These are phyloP conservation scores for Gastroboletus turbinatus DNA, from an alignment of 1,284 basidiomycete genomes.

Conservation along the genomic window DNA sequence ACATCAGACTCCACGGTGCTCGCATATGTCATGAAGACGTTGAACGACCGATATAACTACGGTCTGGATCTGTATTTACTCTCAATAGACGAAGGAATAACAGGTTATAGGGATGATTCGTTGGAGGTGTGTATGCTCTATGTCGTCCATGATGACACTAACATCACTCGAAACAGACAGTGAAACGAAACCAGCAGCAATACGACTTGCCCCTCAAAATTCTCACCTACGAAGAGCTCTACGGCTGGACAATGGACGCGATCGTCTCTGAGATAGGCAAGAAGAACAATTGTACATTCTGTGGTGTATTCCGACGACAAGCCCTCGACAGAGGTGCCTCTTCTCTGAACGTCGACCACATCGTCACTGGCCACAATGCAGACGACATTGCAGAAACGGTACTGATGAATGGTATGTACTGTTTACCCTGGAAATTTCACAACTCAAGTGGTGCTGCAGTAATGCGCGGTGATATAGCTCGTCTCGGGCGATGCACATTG, in stretches of 20 bases:
- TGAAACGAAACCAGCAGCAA: constrained; percentile 95
- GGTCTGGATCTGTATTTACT: constrained; percentile 90
- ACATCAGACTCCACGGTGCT: constrained; percentile 92
- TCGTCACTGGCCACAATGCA: constrained; percentile 98
- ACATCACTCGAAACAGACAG: constrained; percentile 62
- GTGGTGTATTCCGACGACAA: constrained; percentile 95
- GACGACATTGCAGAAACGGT: constrained; percentile 99
- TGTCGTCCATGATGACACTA: background rate
- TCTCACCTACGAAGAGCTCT: constrained; percentile 92
- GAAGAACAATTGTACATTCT: constrained; percentile 99
- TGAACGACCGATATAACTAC: constrained; percentile 94
- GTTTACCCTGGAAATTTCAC: background rate
- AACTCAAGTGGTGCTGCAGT: constrained; percentile 51
- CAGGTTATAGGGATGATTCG: constrained; percentile 96
- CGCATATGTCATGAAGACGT: constrained; percentile 93
- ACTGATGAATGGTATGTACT: constrained; percentile 91
- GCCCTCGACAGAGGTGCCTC: constrained; percentile 94
- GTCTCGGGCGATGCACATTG: constrained; percentile 89
- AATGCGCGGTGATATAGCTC: constrained; percentile 95
- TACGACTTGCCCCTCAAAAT: constrained; percentile 96
- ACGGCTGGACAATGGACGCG: constrained; percentile 99
- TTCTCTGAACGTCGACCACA: constrained; percentile 90
- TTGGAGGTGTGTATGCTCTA: constrained; percentile 67
- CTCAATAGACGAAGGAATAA: constrained; percentile 98
- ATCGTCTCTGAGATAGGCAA: constrained; percentile 93